Conservation (phyloP, 1,284 basidiomycete species). For the Salmacisia buchloeana region DNA sequence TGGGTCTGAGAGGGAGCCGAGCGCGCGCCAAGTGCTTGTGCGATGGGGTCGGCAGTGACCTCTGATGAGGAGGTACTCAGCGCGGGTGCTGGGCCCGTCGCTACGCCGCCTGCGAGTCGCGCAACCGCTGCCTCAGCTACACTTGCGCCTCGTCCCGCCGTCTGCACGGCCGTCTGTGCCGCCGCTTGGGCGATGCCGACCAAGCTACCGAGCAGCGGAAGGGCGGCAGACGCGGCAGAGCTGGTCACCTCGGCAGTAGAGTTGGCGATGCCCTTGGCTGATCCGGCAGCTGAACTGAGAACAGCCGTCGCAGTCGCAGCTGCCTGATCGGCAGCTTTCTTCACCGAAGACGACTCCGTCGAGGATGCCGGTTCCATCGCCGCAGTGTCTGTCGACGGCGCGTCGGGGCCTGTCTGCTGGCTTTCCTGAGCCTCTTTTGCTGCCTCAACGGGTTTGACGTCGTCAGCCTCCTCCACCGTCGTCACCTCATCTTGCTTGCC, state of each 20-base stretch:
- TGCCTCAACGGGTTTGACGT: no score
- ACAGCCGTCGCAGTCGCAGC: not conserved
- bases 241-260: slow-evolving; percentile 9
- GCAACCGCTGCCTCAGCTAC: not conserved
- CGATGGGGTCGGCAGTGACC: no score
- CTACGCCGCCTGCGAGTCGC: not conserved
- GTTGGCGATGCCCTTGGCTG: slow-evolving; percentile 16
- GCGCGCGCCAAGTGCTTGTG: no score
- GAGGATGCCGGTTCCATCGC: not conserved
- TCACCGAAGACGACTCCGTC: not conserved
- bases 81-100: not conserved
- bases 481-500: not conserved
- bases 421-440: no score
- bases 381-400: not conserved
- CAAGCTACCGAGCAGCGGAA: not conserved
- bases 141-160: not conserved
- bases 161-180: not conserved
- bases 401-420: not conserved
- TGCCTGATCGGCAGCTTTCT: not conserved
- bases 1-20: not conserved
- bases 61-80: not conserved
- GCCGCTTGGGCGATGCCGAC: not conserved
- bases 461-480: not conserved
- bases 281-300: not conserved
- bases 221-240: not conserved